Evolutionary conservation across 2,329 filamentous ascomycete genomes (phyloP).

Genomic region (Talaromyces albobiverticillius): DNA sequence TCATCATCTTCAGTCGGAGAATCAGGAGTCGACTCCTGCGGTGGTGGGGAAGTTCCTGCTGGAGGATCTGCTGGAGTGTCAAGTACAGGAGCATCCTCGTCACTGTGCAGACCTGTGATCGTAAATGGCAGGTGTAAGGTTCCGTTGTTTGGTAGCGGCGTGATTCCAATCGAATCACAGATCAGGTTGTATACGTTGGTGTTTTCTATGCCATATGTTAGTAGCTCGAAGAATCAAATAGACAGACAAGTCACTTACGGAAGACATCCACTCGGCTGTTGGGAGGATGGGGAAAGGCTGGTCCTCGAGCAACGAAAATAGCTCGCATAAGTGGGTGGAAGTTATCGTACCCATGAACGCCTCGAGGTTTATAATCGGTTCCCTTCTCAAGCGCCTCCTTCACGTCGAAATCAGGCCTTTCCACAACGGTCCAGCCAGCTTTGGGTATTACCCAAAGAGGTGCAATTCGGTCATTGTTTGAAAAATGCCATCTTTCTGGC

Average conservation of each 20-base stretch:
- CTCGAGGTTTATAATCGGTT: constrained; percentile 71
- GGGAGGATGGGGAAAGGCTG: constrained; percentile 81
- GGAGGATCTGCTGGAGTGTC: constrained; percentile 35
- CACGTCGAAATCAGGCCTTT: constrained; percentile 74
- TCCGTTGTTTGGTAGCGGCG: constrained; percentile 78
- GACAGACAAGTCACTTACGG: constrained; percentile 58
- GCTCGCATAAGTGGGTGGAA: constrained; percentile 94
- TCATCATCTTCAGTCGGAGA: background rate
- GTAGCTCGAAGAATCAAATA: background rate
- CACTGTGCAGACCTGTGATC: constrained; percentile 44
- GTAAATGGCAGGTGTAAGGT: constrained; percentile 60
- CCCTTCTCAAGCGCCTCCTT: constrained; percentile 62
- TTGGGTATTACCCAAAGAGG: constrained; percentile 93
- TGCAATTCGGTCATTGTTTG: constrained; percentile 81
- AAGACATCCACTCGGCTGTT: constrained; percentile 79
- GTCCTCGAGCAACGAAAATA: constrained; percentile 88
- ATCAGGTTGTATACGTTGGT: constrained; percentile 93
- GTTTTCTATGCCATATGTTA: constrained; percentile 62
- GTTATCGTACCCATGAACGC: constrained; percentile 92
- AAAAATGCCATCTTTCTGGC: constrained; percentile 91
- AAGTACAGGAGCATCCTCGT: constrained; percentile 29
- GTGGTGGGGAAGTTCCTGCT: background rate
- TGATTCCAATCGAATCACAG: constrained; percentile 78
- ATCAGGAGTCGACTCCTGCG: background rate
- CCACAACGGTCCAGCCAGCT: constrained; percentile 88